Evolutionary conservation across 2,329 filamentous ascomycete genomes (phyloP).

Genomic region (Xylariomycetidae sp.): DNA sequence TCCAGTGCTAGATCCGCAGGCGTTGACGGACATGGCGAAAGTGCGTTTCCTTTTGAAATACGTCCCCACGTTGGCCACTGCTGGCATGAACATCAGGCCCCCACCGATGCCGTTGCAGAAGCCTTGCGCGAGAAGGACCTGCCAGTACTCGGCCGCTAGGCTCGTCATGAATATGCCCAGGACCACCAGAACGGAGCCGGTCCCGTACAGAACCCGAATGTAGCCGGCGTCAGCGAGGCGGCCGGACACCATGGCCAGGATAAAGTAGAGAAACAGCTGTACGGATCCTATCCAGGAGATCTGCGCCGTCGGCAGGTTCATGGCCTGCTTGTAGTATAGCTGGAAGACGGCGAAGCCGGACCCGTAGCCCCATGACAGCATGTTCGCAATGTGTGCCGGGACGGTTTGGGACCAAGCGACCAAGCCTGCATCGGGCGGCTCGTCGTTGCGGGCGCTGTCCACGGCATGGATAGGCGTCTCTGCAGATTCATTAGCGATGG

Average conservation of each 20-base stretch:
- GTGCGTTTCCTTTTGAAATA: conserved; percentile 55
- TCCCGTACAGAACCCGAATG: conserved; percentile 23
- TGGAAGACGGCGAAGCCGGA: conserved; percentile 45
- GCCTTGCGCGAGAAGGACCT: conserved; percentile 41
- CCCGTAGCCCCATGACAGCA: conserved; percentile 46
- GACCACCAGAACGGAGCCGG: conserved; percentile 32
- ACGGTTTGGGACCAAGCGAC: conserved; percentile 47
- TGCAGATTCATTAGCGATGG: too few species aligned
- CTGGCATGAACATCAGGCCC: conserved; percentile 7
- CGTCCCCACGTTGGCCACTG: conserved; percentile 8
- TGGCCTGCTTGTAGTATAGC: conserved; percentile 36
- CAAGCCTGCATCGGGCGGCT: conserved; percentile 40
- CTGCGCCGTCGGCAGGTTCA: conserved; percentile 28
- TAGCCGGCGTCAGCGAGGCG: conserved; percentile 28
- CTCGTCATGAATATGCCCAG: conserved; percentile 34
- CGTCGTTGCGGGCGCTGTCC: too few species aligned
- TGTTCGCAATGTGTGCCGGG: conserved; percentile 40
- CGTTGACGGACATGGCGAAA: conserved; percentile 54
- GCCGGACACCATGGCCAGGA: conserved; percentile 26
- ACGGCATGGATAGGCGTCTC: too few species aligned
- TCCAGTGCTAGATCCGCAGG: conserved; percentile 57
- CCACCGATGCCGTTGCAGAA: conserved; percentile 49
- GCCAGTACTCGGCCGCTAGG: conserved; percentile 32
- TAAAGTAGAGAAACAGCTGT: conserved; percentile 32
- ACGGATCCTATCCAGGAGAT: conserved; percentile 42